Evolutionary conservation across 345 rosid species (phyloP), one percentile per base, ranked within the genome.

Genomic region (Stellera chamaejasme): DNA sequence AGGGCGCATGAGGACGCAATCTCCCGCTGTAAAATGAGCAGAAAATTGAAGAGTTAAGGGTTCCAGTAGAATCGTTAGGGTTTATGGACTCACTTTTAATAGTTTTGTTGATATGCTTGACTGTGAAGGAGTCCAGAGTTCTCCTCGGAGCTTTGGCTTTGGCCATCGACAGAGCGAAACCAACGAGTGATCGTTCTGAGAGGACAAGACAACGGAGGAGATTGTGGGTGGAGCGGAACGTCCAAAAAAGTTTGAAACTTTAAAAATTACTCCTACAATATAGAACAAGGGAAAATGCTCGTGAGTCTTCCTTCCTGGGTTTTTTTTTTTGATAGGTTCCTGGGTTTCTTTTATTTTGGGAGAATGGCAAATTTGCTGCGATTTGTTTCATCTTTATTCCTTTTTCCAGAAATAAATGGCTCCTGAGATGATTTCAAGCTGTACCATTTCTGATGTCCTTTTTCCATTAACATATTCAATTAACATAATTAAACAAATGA

Each of bases 1-100:
- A 1, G 99, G 84, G 43, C 96, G 92, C 99, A 93, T 80, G 79
- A 93, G 48, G 59, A 93, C 99, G 70, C 88, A 87, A 72, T 93
- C 97, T 50, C 90, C 96, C 45, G 80, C 97, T 89, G 75, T 41
- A 43, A 32, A 62, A 54, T 60, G 10, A 28, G 32, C 47, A 48
- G 39, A 32, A 32, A 32, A 32, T 52, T 26, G 32, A 51, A 14
- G 23, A 13, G 12, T 10, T 12, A 50, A 50, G 16, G 8, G 12
- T 13, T 60, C 36, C 16, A 5, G 25, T 50, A 13, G n/a, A n/a
- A 11, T 47, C 3, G 16, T 39, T 41, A 32, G 39, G 39, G 39
- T 59, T 11, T 27, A 16, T 50, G n/a, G 47, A 42, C 62, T 70
- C 74, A 86, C 98, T 81, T 88, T 70, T 81, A 66, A 93, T 54